Base-by-base conservation (phyloP, 2,329 filamentous ascomycete genomes). In the Emergomyces orientalis region DNA sequence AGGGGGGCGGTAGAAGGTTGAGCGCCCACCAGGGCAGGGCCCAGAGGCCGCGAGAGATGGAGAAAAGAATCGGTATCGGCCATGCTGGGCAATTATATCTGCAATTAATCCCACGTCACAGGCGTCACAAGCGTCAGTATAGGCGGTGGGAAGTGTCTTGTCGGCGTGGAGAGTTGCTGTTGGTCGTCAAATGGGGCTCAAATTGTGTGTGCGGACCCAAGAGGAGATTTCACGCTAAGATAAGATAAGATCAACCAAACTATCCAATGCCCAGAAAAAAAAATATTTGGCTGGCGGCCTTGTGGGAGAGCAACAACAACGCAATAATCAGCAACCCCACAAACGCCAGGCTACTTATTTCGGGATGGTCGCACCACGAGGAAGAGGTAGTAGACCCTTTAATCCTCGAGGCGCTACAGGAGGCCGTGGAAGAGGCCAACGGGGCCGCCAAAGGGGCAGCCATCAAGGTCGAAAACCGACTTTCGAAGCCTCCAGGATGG, bases 11-110 rank as follows among this genome's bases (percentile, higher is more conserved):
- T 93, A 71, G 88, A 91, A 73, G 88, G 87, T 78, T 91, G 89
- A 74, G 89, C 86, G 75, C 89, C 89, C 71, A 91, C 82, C 64
- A 85, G 82, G 67, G 88, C 87, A 69, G 91, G 91, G 76, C 91
- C 91, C 68, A 97, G 83, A 72, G 94, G 94, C 78, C 94, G 87
- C 74, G 93, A 88, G 69, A 99, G 88, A 78, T 99, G 94, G 73
- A 97, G 87, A 82, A 96, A 97, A 68, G 89, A 88, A 77, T 93
- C 89, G 72, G 85, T 83, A 76, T 87, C 80, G 77, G 90, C 88
- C 91, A 96, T 96, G 79, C 73, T 91, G 84, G 59, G 30, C 63
- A 56, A 43, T 59, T 51, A 17, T 51, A 51, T 51, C 22, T 51
- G 22, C 17, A 51, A 22, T 49, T 30, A 22, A 39, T 49, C 56